phyloP scores from a whole-genome alignment of 108 stramenopile species.

The Pseudonitzschia multistriata region DNA sequence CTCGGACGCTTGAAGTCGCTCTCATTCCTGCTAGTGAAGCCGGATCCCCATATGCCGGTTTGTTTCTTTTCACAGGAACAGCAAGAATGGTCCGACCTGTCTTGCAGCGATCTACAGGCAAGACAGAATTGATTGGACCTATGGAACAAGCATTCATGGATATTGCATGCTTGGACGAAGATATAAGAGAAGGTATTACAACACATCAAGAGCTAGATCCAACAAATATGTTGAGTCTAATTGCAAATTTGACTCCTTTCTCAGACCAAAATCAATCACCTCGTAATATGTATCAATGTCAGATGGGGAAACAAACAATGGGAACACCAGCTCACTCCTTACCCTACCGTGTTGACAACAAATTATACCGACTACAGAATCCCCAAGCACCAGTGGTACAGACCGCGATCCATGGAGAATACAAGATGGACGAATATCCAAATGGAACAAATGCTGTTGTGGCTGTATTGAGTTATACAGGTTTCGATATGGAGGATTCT shows the following conservation, averaged over 20 bases:
- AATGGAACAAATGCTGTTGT: conserved; percentile 98
- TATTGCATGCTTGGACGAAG: conserved; percentile 91
- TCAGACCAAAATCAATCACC: conserved; percentile 99
- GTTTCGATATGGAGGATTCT: conserved; percentile 99
- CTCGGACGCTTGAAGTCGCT: conserved; percentile 75
- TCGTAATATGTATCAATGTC: conserved; percentile 99
- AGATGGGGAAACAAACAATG: conserved; percentile 99
- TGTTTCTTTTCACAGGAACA: conserved; percentile 86
- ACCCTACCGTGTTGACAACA: conserved; percentile 93
- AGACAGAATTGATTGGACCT: conserved; percentile 91
- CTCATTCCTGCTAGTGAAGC: conserved; percentile 67
- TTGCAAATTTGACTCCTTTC: conserved; percentile 96
- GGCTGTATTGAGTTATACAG: conserved; percentile 98
- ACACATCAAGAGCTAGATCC: conserved; percentile 97
- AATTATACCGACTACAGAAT: conserved; percentile 91
- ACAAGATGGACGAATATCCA: conserved; percentile 97
- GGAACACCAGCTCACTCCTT: conserved; percentile 95
- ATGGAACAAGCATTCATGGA: conserved; percentile 98
- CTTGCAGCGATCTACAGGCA: conserved; percentile 81
- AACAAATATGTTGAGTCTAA: conserved; percentile 95
- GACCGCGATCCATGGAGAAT: conserved; percentile 86
- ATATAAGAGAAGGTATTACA: conserved; percentile 82
- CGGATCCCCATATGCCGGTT: conserved; percentile 92
- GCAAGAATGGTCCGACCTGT: conserved; percentile 93
- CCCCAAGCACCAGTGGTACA: conserved; percentile 98